phyloP scores from a whole-genome alignment of 2,329 filamentous ascomycete species.

The Ceratocystis destructans region DNA sequence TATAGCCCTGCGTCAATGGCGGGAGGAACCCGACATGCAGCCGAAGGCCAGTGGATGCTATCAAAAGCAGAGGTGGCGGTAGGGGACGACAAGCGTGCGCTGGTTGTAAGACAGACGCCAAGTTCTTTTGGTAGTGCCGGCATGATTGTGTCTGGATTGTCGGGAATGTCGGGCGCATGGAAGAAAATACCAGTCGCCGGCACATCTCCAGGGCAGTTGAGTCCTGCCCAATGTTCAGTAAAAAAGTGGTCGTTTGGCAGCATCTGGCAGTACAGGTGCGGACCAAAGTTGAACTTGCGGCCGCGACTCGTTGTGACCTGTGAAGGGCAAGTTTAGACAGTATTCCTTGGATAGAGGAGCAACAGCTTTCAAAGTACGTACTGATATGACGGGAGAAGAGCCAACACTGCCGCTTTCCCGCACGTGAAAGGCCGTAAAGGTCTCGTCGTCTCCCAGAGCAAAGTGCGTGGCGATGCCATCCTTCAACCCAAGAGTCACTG shows the following conservation, averaged over 20 bases:
- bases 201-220: slow-evolving; percentile 9
- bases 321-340: background rate
- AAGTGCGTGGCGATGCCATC: slow-evolving; percentile 17
- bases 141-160: slow-evolving; percentile 10
- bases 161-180: slow-evolving; percentile 12
- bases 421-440: slow-evolving; percentile 11
- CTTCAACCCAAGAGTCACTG: slow-evolving; percentile 2
- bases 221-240: slow-evolving; percentile 13
- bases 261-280: slow-evolving; percentile 16
- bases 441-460: slow-evolving; percentile 5
- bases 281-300: slow-evolving; percentile 16
- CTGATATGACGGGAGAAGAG: slow-evolving; percentile 14
- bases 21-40: background rate
- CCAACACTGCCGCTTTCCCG: slow-evolving; percentile 13
- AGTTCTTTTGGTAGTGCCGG: slow-evolving; percentile 15
- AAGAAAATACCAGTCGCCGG: slow-evolving; percentile 15
- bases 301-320: slow-evolving; percentile 8
- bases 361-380: background rate
- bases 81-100: background rate
- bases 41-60: background rate
- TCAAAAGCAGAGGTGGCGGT: background rate
- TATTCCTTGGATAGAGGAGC: background rate
- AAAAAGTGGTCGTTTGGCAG: slow-evolving; percentile 16
- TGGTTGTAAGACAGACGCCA: slow-evolving; percentile 7
- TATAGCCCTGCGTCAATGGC: background rate